Conservation (phyloP, 495 filamentous ascomycete species). For the Penicilliopsis zonata region DNA sequence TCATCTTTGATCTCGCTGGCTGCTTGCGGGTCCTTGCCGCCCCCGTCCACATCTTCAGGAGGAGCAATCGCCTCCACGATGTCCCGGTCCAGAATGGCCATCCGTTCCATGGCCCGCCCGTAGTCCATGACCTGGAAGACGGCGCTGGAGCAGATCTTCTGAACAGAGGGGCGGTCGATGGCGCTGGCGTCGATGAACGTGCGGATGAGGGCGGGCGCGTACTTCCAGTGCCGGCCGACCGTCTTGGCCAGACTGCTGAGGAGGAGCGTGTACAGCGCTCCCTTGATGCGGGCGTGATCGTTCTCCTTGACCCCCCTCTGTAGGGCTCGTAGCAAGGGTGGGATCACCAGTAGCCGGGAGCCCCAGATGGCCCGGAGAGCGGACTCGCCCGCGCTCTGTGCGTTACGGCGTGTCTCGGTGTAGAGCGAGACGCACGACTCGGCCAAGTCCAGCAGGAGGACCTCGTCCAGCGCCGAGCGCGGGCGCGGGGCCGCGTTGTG, state of each 20-base stretch:
- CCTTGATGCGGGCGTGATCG: conserved; percentile 86
- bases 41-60: conserved; percentile 52
- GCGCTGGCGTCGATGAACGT: conserved; percentile 81
- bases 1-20: too few species aligned
- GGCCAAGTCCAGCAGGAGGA: conserved; percentile 75
- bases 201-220: conserved; percentile 71
- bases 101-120: conserved; percentile 68
- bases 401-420: conserved; percentile 86
- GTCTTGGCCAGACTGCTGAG: conserved; percentile 86
- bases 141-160: conserved; percentile 71
- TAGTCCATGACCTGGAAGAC: conserved; percentile 86
- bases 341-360: conserved; percentile 75
- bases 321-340: conserved; percentile 66
- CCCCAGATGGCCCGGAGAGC: conserved; percentile 88
- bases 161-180: conserved; percentile 87
- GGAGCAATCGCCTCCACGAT: conserved; percentile 65
- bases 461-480: conserved; percentile 73
- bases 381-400: conserved; percentile 83
- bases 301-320: conserved; percentile 70
- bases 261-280: conserved; percentile 77
- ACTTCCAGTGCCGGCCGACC: conserved; percentile 81
- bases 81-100: conserved; percentile 73
- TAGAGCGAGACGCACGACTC: conserved; percentile 89
- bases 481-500: conserved; percentile 83
- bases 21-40: too few species aligned